A percentile compares a stretch with the other conserved stretches of the same genome.
phyloP scores from a whole-genome alignment of 768 basidiomycete genomes.

The Rhodotorula kratochvilovae region DNA sequence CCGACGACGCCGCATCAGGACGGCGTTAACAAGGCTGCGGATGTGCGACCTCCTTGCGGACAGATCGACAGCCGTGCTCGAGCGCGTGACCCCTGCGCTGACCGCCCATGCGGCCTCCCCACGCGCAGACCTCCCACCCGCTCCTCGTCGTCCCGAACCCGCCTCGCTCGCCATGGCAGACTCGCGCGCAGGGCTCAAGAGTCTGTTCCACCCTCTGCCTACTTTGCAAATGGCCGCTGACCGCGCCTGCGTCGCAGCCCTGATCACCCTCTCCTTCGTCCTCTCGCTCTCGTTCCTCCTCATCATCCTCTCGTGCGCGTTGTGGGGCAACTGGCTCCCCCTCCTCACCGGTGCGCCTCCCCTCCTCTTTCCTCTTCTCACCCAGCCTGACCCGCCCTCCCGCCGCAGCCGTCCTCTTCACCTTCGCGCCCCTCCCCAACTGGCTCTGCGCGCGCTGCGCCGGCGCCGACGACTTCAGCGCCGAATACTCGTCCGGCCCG shows the following conservation, averaged over 20 bases:
- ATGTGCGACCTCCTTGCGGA: too few species aligned
- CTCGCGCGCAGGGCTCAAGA: conserved; percentile 60
- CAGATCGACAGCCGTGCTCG: too few species aligned
- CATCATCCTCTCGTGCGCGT: conserved; percentile 92
- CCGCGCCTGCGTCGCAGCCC: conserved; percentile 56
- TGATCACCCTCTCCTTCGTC: conserved; percentile 93
- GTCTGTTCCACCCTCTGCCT: conserved; percentile 50
- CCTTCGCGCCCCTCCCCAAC: conserved; percentile 92
- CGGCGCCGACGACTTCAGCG: conserved; percentile 71
- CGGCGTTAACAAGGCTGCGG: too few species aligned
- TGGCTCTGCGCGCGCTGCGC: conserved; percentile 89
- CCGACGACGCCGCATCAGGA: too few species aligned
- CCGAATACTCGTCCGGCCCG: conserved; percentile 56
- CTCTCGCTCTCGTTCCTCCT: conserved; percentile 96
- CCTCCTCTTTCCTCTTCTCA: conserved; percentile 31
- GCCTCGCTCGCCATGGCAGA: conserved; percentile 11
- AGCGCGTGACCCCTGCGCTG: too few species aligned
- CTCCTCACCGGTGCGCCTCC: conserved; percentile 90
- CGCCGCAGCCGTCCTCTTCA: conserved; percentile 78
- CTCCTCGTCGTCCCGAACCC: too few species aligned
- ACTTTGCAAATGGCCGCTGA: not conserved
- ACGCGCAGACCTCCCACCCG: too few species aligned
- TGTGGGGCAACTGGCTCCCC: conserved; percentile 95
- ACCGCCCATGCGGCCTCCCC: too few species aligned
- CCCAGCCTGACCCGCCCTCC: not conserved